Evolutionary conservation across 2,329 filamentous ascomycete genomes (phyloP).

Genomic region (Penicillium sp.): DNA sequence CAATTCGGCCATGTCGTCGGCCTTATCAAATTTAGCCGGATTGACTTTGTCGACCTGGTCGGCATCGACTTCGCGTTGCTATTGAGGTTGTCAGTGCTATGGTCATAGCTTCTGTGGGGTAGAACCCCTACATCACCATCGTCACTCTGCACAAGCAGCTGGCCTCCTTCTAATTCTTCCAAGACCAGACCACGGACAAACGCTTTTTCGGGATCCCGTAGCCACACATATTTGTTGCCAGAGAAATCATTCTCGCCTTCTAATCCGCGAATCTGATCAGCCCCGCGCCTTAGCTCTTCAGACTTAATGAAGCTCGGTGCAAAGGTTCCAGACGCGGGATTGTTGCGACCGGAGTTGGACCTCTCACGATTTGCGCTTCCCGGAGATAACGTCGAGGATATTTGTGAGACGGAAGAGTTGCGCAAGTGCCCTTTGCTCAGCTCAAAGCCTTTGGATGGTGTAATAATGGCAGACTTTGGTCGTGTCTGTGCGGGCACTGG

Average conservation of each 20-base stretch:
- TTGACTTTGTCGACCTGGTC: conserved; percentile 98
- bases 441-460: conserved; percentile 51
- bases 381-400: conserved; percentile 46
- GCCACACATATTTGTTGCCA: conserved; percentile 96
- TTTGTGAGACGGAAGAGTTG: conserved; percentile 66
- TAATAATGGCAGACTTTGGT: conserved; percentile 74
- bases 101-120: neutral
- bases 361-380: conserved; percentile 44
- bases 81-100: conserved; percentile 21
- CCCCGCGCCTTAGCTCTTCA: conserved; percentile 66
- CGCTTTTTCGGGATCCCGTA: conserved; percentile 79
- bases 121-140: conserved; percentile 71
- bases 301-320: conserved; percentile 94
- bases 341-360: conserved; percentile 64
- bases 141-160: conserved; percentile 84
- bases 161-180: conserved; percentile 68
- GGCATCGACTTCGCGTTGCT: conserved; percentile 82
- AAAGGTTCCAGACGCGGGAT: conserved; percentile 74
- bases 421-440: conserved; percentile 59
- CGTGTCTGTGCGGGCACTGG: conserved; percentile 54
- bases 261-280: conserved; percentile 64
- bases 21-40: conserved; percentile 98
- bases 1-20: conserved; percentile 97
- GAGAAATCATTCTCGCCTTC: conserved; percentile 99
- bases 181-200: conserved; percentile 93